These are phyloP conservation scores for Pseudogymnoascus sp. DNA, from an alignment of 2,329 filamentous ascomycete genomes.

Conservation along the genomic window DNA sequence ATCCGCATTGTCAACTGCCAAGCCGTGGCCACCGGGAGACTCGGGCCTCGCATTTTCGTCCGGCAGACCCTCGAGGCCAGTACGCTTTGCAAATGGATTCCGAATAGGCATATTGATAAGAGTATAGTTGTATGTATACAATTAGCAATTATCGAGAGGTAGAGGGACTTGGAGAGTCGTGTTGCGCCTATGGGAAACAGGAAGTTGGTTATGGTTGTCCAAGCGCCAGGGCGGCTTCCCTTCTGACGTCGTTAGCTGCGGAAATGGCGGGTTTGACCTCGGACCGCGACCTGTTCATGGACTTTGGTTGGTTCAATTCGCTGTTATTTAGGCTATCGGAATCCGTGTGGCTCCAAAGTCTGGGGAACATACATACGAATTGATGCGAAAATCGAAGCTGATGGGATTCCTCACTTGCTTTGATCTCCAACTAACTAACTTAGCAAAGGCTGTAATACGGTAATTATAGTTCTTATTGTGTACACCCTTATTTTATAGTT, in stretches of 20 bases:
- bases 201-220: slow-evolving; percentile 6
- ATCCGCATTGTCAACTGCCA: slow-evolving; percentile 53
- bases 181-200: not conserved
- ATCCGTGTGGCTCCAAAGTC: not conserved
- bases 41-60: slow-evolving; percentile 46
- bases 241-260: slow-evolving; percentile 6
- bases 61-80: slow-evolving; percentile 28
- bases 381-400: not conserved
- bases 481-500: not conserved
- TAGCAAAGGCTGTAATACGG: not conserved
- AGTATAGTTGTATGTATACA: slow-evolving; percentile 1
- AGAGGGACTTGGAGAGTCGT: not conserved
- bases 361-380: not conserved
- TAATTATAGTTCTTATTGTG: not conserved
- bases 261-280: not conserved
- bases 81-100: slow-evolving; percentile 59
- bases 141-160: not conserved
- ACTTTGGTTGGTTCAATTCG: not conserved
- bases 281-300: not conserved
- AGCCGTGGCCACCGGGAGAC: slow-evolving; percentile 36
- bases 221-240: not conserved
- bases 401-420: not conserved
- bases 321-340: not conserved
- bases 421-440: not conserved
- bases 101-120: slow-evolving; percentile 53